phyloP scores from a whole-genome alignment of 805 yeast genomes.

The Suhomyces xylopsoci region DNA sequence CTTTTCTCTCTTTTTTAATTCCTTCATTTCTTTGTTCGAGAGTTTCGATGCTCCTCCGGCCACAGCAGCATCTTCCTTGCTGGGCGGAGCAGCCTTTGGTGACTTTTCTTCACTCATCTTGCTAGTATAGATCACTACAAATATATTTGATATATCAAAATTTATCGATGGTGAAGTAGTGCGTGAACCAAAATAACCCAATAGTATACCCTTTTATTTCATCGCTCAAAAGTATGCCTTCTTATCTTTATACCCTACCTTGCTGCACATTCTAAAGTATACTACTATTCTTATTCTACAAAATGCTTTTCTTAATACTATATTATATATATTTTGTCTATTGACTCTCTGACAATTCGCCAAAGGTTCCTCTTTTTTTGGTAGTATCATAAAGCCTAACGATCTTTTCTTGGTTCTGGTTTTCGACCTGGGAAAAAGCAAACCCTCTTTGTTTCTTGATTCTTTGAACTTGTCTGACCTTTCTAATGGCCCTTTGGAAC shows the following conservation, averaged over 20 bases:
- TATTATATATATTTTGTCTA: neutral
- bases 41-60: slow-evolving; percentile 23
- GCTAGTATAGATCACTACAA: neutral
- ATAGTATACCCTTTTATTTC: neutral
- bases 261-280: neutral
- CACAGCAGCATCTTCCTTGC: neutral
- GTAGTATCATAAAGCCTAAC: slow-evolving; percentile 95
- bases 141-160: neutral
- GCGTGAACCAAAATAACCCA: neutral
- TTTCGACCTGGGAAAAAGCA: slow-evolving; percentile 93
- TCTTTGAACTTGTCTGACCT: slow-evolving; percentile 96
- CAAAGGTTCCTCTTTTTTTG: slow-evolving; percentile 71
- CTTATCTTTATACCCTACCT: neutral
- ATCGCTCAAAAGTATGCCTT: no score
- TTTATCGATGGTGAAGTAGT: neutral
- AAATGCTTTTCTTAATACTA: no score
- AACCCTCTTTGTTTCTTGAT: slow-evolving; percentile 98
- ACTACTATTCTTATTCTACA: neutral
- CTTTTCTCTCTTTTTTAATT: slow-evolving; percentile 81
- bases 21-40: slow-evolving; percentile 81
- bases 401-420: slow-evolving; percentile 85
- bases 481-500: slow-evolving; percentile 94
- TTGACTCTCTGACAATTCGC: slow-evolving; percentile 38
- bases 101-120: neutral
- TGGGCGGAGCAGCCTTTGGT: neutral